Base-by-base conservation (phyloP, 805 yeast species). In the Lipomyces chichibuensis region DNA sequence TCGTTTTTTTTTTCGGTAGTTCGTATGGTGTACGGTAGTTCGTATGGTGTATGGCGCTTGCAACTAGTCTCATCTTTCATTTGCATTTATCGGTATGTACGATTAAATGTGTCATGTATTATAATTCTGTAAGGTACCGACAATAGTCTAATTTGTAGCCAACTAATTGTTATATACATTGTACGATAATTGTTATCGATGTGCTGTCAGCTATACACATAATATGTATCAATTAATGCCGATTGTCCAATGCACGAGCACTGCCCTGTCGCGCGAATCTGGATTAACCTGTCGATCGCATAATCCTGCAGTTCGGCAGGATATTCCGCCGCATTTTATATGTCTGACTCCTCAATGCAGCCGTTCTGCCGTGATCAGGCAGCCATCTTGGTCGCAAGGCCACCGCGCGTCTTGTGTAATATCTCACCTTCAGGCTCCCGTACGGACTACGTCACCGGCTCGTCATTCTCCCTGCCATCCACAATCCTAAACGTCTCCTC, bases 401-500 rank as follows among this genome's bases (percentile, higher is more conserved):
- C 17, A 6, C 1, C 17, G n/a, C n/a, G n/a, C 43, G 1, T 37
- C 43, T 13, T 13, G 43, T 4, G 14, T 13, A 43, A 43, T 11
- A 17, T 43, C 11, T 43, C 3, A n/a, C 20, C 9, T 4, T 4
- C 43, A 37, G 6, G 5, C 7, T 37, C n/a, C 43, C 9, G 23
- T n/a, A 7, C 20, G 9, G 49, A 43, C 49, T 43, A 43, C 20
- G 49, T 17, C 23, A n/a, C 23, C 23, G 11, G 11, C 8, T 64
- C 64, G 52, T 64, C 67, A 60, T 60, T 43, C 52, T 27, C 49
- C 55, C 33, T 61, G 14, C 77, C 80, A 25, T 75, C 72, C 2
- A 84, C 75, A 23, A 81, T 71, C 60, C 76, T 74, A 60, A 83
- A 71, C 0, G 92, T 83, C 54, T 80, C 77, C 74, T 92, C 97